phyloP scores from a whole-genome alignment of 1,139 yeast species.

The Hansenula anomala region DNA sequence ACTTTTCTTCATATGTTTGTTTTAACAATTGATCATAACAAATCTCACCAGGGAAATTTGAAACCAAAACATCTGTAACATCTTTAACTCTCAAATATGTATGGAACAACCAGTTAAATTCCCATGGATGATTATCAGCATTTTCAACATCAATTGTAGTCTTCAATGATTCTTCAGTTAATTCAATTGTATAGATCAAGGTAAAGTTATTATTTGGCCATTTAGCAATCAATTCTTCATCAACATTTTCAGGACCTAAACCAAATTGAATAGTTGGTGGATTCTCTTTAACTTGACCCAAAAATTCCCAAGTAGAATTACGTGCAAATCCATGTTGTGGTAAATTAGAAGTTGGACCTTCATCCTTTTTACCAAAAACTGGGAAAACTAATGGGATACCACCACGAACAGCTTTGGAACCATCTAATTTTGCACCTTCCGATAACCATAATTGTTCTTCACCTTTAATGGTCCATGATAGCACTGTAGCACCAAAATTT shows the following conservation, averaged over 20 bases:
- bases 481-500: constrained; percentile 83
- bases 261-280: constrained; percentile 85
- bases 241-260: constrained; percentile 77
- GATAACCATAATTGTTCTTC: constrained; percentile 73
- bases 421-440: constrained; percentile 77
- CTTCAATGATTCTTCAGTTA: constrained; percentile 48
- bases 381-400: constrained; percentile 97
- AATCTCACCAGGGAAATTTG: constrained; percentile 65
- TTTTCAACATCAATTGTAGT: constrained; percentile 76
- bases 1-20: constrained; percentile 60
- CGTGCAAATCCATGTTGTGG: constrained; percentile 98
- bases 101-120: constrained; percentile 93
- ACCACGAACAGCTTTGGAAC: constrained; percentile 91
- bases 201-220: constrained; percentile 74
- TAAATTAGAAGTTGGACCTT: constrained; percentile 42
- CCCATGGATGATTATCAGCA: constrained; percentile 57
- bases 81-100: constrained; percentile 79
- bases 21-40: constrained; percentile 73
- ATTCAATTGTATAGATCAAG: constrained; percentile 61
- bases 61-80: constrained; percentile 69
- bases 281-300: constrained; percentile 66
- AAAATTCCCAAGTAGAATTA: constrained; percentile 83
- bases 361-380: constrained; percentile 73
- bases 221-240: constrained; percentile 44
- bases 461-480: constrained; percentile 73